Percentiles rank a stretch among this genome's conserved stretches.
These are phyloP conservation scores for Peronospora farinosa DNA, from an alignment of 352 stramenopile species.

Conservation along the genomic window DNA sequence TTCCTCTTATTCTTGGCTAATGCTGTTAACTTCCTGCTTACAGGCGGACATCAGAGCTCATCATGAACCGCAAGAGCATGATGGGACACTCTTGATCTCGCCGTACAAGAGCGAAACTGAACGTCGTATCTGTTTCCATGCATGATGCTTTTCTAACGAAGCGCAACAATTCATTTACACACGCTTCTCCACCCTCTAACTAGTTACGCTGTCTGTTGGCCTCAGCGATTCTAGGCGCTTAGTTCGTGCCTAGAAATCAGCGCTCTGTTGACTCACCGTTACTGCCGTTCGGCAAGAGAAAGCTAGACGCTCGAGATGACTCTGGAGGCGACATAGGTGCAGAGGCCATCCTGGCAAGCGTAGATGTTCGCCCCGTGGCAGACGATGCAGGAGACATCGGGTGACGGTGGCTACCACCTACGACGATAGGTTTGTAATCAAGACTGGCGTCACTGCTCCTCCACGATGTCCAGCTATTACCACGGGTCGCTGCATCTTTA, in stretches of 20 bases:
- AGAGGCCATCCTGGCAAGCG: constrained; percentile 15
- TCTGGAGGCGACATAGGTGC: constrained; percentile 11
- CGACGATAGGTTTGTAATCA: constrained; percentile 66
- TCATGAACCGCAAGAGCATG: constrained; percentile 75
- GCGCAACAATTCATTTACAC: constrained; percentile 26
- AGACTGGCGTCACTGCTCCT: constrained; percentile 27
- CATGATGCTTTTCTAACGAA: constrained; percentile 7
- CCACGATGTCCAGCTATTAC: constrained; percentile 72
- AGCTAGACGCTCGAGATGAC: constrained; percentile 46
- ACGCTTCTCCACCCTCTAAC: constrained; percentile 12
- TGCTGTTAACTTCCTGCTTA: constrained; percentile 4
- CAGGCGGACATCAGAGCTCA: constrained; percentile 80
- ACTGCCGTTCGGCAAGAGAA: constrained; percentile 42
- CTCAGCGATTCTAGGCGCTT: constrained; percentile 1
- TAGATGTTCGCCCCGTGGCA: constrained; percentile 12
- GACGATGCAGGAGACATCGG: constrained; percentile 18
- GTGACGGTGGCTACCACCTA: constrained; percentile 26
- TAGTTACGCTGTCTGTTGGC: background rate
- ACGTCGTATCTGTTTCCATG: constrained; percentile 11
- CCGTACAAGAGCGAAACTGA: background rate
- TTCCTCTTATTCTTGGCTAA: constrained; percentile 1
- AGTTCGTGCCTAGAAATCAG: constrained; percentile 71
- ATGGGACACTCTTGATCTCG: constrained; percentile 26
- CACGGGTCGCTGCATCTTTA: constrained; percentile 50
- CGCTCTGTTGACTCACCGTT: constrained; percentile 33